These are phyloP conservation scores for Leptographium lundbergii DNA, from an alignment of 2,329 filamentous ascomycete species.

Conservation along the genomic window DNA sequence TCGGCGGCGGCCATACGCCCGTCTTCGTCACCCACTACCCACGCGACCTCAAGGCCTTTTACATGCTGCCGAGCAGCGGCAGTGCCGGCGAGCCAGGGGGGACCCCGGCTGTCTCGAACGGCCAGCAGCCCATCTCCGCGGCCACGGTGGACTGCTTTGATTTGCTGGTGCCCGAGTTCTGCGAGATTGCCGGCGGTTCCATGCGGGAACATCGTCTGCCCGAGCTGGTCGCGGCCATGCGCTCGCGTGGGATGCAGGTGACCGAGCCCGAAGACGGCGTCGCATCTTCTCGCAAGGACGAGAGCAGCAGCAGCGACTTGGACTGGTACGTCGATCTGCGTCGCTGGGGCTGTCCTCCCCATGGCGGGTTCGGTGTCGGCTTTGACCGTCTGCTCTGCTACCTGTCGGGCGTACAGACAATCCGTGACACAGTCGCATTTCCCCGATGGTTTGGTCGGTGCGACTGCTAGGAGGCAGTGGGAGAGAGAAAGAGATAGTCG, in stretches of 20 bases:
- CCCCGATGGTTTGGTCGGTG: conserved; percentile 59
- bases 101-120: too few species aligned
- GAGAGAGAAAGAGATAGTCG: not conserved
- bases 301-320: conserved; percentile 24
- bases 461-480: conserved; percentile 32
- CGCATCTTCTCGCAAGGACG: too few species aligned
- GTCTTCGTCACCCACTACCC: conserved; percentile 93
- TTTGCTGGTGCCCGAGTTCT: conserved; percentile 71
- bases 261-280: not conserved
- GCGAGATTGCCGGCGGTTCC: conserved; percentile 79
- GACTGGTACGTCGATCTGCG: conserved; percentile 85
- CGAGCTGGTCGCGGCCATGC: conserved; percentile 5
- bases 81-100: not conserved
- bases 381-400: conserved; percentile 82
- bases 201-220: conserved; percentile 61
- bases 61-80: conserved; percentile 29
- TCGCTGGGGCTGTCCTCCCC: conserved; percentile 80
- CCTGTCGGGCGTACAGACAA: conserved; percentile 65
- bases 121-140: not conserved
- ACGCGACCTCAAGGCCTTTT: conserved; percentile 82
- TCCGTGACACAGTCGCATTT: conserved; percentile 78
- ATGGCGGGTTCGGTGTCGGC: conserved; percentile 82
- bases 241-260: conserved; percentile 5
- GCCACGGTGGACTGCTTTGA: conserved; percentile 80
- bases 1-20: conserved; percentile 42